A percentile compares a stretch with the other conserved stretches of the same genome.
Conservation (phyloP, 2,329 filamentous ascomycete species). For the Fusarium chaquense region DNA sequence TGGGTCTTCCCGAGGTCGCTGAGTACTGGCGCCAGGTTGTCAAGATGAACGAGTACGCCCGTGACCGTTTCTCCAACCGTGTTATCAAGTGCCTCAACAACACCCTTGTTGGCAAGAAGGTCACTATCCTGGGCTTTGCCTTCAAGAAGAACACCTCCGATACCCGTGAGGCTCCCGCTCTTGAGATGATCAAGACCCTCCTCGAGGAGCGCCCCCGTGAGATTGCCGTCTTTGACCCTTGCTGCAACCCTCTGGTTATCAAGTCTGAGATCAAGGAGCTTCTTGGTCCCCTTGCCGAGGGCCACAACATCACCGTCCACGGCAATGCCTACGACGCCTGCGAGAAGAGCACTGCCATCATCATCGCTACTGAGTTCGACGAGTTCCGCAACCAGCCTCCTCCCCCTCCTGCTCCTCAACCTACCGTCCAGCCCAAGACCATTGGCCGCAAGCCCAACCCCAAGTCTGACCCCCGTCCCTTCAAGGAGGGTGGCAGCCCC, state of each 20-base stretch:
- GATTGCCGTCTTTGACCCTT: slow-evolving; percentile 77
- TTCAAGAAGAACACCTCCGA: slow-evolving; percentile 86
- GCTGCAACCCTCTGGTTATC: slow-evolving; percentile 64
- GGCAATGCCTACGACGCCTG: slow-evolving; percentile 64
- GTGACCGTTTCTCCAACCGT: slow-evolving; percentile 74
- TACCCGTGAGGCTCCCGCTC: slow-evolving; percentile 76
- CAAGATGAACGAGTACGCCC: slow-evolving; percentile 81
- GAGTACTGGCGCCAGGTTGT: slow-evolving; percentile 82
- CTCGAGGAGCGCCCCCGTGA: slow-evolving; percentile 73
- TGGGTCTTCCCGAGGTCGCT: slow-evolving; percentile 77
- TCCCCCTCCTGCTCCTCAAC: slow-evolving; percentile 48
- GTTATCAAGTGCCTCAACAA: slow-evolving; percentile 76
- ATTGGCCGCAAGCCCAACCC: slow-evolving; percentile 55
- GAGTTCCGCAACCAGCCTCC: slow-evolving; percentile 63
- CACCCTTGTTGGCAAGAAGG: slow-evolving; percentile 76
- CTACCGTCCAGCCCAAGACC: slow-evolving; percentile 48
- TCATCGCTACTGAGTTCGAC: slow-evolving; percentile 69
- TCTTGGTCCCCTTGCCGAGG: slow-evolving; percentile 55
- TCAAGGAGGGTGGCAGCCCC: slow-evolving; percentile 54
- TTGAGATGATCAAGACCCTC: slow-evolving; percentile 74
- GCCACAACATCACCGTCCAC: slow-evolving; percentile 61
- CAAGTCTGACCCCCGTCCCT: slow-evolving; percentile 62
- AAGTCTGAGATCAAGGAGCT: slow-evolving; percentile 63
- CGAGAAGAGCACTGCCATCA: slow-evolving; percentile 60
- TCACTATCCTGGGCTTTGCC: slow-evolving; percentile 79